phyloP scores from a whole-genome alignment of 1,139 yeast genomes.

The Taphrina confusa region DNA sequence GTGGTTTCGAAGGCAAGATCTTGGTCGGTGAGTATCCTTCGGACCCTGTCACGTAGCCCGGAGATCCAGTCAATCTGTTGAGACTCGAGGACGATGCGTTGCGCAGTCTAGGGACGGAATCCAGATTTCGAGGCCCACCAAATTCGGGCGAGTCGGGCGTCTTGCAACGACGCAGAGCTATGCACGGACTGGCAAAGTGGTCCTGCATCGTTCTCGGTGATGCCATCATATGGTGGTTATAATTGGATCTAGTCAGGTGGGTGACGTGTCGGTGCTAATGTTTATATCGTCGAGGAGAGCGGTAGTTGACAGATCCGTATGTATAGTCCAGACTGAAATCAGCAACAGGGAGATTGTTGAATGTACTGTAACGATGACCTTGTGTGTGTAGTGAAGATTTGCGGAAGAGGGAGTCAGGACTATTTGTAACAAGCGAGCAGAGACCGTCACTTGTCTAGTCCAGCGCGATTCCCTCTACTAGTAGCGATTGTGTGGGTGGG shows the following conservation, averaged over 20 bases:
- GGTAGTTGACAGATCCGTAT: background rate
- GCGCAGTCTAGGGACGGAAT: background rate
- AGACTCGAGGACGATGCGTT: conserved; percentile 1
- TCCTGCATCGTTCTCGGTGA: conserved; percentile 4
- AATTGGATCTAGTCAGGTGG: background rate
- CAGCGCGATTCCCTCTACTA: too few relatives aligned
- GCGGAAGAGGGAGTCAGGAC: too few relatives aligned
- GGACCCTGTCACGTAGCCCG: conserved; percentile 13
- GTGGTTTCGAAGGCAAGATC: conserved; percentile 21
- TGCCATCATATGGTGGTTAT: background rate
- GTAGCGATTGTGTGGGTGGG: too few relatives aligned
- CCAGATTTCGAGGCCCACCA: background rate
- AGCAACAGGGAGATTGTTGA: background rate
- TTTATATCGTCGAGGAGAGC: background rate
- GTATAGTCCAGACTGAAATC: background rate
- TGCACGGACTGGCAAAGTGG: conserved; percentile 16
- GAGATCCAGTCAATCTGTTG: conserved; percentile 17
- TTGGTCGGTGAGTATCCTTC: conserved; percentile 4
- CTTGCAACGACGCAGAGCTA: conserved; percentile 8
- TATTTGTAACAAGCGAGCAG: too few relatives aligned
- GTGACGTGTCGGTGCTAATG: background rate
- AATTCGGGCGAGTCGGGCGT: background rate
- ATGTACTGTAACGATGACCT: too few relatives aligned
- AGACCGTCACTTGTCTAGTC: too few relatives aligned
- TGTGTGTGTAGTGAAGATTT: too few relatives aligned